These are phyloP conservation scores for Botrytis aclada DNA, from an alignment of 2,329 filamentous ascomycete genomes.

Conservation along the genomic window DNA sequence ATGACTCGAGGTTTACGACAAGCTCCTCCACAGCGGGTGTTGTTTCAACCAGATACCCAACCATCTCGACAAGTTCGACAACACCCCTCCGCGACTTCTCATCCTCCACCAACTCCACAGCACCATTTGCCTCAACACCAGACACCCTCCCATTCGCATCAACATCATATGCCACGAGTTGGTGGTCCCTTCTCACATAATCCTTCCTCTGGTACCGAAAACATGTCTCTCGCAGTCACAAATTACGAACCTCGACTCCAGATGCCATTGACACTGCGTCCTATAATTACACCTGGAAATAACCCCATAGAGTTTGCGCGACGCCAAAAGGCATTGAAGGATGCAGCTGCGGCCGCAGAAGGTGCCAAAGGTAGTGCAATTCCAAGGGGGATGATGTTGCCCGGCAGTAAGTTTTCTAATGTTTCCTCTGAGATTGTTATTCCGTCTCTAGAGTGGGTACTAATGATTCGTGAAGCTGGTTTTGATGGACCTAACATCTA, in stretches of 20 bases:
- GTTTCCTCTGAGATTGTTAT: constrained; percentile 16
- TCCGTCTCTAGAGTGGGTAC: constrained; percentile 5
- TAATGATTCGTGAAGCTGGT: constrained; percentile 41
- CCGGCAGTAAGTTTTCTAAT: constrained; percentile 54
- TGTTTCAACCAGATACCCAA: constrained; percentile 78
- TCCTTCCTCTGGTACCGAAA: constrained; percentile 53
- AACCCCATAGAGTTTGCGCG: constrained; percentile 66
- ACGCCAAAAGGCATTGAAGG: constrained; percentile 47
- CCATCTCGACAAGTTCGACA: constrained; percentile 62
- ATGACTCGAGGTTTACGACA: constrained; percentile 68
- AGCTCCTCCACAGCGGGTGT: constrained; percentile 78
- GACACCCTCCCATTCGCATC: constrained; percentile 29
- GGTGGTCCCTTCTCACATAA: constrained; percentile 47
- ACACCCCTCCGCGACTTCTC: constrained; percentile 48
- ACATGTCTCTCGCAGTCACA: constrained; percentile 58
- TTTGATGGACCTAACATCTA: constrained; percentile 87
- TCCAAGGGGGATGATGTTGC: constrained; percentile 52
- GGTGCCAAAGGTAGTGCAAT: constrained; percentile 43
- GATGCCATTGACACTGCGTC: constrained; percentile 64
- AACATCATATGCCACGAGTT: constrained; percentile 33
- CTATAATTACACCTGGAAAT: constrained; percentile 72
- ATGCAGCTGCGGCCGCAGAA: constrained; percentile 39
- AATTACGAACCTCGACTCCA: constrained; percentile 66
- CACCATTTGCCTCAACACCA: constrained; percentile 22
- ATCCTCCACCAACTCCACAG: constrained; percentile 33